phyloP scores from a whole-genome alignment of 2,329 filamentous ascomycete species.

The Endoconidiophora laricicola region DNA sequence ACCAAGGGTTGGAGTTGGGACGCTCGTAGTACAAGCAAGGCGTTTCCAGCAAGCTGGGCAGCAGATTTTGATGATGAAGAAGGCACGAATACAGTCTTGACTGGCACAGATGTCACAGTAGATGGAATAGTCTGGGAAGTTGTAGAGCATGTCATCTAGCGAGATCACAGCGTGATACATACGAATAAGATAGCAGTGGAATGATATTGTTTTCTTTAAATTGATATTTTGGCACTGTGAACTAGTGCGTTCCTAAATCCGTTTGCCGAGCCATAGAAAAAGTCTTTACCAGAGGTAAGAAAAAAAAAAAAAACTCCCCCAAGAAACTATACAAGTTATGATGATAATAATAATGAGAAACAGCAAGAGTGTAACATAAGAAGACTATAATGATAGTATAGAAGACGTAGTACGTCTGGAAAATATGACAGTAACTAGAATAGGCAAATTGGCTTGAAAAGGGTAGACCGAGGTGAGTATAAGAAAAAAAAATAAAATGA shows the following conservation, averaged over 20 bases:
- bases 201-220: no score
- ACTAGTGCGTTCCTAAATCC: no score
- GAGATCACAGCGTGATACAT: neutral
- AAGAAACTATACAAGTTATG: no score
- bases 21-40: neutral
- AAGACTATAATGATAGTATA: no score
- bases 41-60: slow-evolving; percentile 1
- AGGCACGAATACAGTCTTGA: no score
- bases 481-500: no score
- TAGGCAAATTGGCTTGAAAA: no score
- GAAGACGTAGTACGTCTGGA: neutral
- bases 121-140: slow-evolving; percentile 6
- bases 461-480: no score
- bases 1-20: slow-evolving; percentile 1
- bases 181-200: neutral
- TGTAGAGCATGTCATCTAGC: neutral
- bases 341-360: no score
- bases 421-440: neutral
- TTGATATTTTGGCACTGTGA: neutral
- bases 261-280: no score
- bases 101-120: neutral
- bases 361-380: no score
- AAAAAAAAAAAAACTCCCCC: neutral
- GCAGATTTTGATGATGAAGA: neutral
- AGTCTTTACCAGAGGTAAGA: neutral